Base-by-base conservation (phyloP, 768 basidiomycete species). In the Asterophora lycoperdoides region DNA sequence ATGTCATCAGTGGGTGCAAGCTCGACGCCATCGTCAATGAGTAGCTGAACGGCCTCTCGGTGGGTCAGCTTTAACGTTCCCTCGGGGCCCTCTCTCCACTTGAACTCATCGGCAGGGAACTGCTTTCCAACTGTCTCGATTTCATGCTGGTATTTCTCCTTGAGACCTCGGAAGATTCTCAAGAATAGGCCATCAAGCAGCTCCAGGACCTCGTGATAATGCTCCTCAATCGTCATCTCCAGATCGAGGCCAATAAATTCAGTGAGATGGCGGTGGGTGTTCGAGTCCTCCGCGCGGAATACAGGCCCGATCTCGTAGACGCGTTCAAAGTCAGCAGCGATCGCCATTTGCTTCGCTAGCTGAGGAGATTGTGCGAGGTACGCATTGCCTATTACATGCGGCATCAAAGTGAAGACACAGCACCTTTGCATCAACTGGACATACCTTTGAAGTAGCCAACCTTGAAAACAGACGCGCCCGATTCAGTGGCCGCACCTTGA, bases 241-340 rank as follows among this genome's bases (percentile, higher is more conserved):
- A 99, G 78, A 88, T 99, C 96, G 57, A 99, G 86, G 23, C 96
- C 96, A 56, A 93, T 88, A 69, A 97, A 99, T 68, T 99, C 96
- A 15, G 96, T 98, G 72, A 99, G 77, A 73, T 99, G 96, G 43
- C 96, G 88, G 64, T 97, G 92, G 2, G 96, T 98, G 68, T 94
- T 92, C 40, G 95, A 87, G 67, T 98, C 83, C 68, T 98, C 96
- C 13, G 96, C 96, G 53, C 96, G 91, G 76, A 98, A 98, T 47
- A 98, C 95, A 48, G 86, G 83, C 0, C 85, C 96, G 52, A 99
- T 93, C 70, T 99, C 96, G 69, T 94, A 99, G 7, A 99, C 96
- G 28, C 93, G 81, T 67, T 98, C 96, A 63, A 98, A 93, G 70
- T 98, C 96, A 46, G 92, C 93, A 29, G 96, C 93, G 59, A 99